A percentile compares a stretch with the other conserved stretches of the same genome.
These are phyloP conservation scores for Chlorella ohadii DNA, from an alignment of 139 green algal genomes.

Conservation along the genomic window DNA sequence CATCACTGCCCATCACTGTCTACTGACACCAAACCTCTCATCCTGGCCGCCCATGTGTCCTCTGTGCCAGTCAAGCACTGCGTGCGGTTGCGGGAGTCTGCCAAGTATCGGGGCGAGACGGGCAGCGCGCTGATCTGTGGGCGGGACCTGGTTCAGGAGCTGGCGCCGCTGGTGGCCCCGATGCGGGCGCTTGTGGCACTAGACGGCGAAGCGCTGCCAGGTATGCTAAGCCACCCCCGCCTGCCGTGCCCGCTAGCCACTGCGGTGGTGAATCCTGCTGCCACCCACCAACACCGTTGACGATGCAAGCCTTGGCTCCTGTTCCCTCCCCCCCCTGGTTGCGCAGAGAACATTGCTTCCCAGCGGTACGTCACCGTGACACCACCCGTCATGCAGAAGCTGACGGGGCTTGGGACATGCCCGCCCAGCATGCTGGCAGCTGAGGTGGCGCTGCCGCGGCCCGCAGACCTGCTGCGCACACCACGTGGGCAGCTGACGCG, in stretches of 20 bases:
- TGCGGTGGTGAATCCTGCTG: no score
- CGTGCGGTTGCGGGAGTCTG: slow-evolving; percentile 61
- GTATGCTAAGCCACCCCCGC: no score
- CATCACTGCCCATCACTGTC: no score
- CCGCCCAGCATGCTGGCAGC: slow-evolving; percentile 35
- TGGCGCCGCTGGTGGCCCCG: slow-evolving; percentile 30
- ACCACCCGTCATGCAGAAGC: slow-evolving; percentile 67
- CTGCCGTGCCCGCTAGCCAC: no score
- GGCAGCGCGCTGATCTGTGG: slow-evolving; percentile 59
- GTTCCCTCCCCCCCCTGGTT: neutral
- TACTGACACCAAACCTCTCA: neutral
- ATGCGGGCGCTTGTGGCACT: slow-evolving; percentile 27
- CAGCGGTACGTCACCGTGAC: slow-evolving; percentile 46
- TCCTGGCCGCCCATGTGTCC: neutral
- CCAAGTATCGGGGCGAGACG: slow-evolving; percentile 52
- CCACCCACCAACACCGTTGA: no score
- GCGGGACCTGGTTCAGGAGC: slow-evolving; percentile 51
- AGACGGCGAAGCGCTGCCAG: neutral
- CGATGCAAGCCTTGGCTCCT: no score
- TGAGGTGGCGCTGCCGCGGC: slow-evolving; percentile 51
- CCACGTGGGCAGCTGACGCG: slow-evolving; percentile 35
- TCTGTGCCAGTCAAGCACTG: slow-evolving; percentile 75
- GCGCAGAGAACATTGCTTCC: slow-evolving; percentile 29
- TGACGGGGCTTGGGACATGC: slow-evolving; percentile 65
- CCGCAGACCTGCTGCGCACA: slow-evolving; percentile 32